Conservation (phyloP, 129 eudicot species). For the Flaveria ramosissima region DNA sequence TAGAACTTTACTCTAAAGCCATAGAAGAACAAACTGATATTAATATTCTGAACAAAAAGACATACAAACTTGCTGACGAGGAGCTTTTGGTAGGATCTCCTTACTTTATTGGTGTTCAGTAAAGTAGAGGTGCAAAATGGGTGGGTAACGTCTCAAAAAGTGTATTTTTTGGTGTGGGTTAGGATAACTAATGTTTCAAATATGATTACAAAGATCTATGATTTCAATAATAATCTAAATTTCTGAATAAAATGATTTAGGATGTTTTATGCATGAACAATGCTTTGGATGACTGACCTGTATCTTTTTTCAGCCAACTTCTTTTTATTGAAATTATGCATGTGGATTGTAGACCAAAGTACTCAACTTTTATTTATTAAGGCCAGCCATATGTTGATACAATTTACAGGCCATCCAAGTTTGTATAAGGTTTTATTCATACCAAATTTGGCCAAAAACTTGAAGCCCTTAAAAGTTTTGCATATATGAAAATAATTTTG, state of each 20-base stretch:
- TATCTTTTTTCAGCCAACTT: background rate
- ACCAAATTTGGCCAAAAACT: background rate
- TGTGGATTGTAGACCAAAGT: background rate
- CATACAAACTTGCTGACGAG: conserved; percentile 51
- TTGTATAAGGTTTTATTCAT: background rate
- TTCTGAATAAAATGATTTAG: background rate
- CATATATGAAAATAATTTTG: conserved; percentile 10
- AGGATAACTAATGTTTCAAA: background rate
- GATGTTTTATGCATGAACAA: conserved; percentile 8
- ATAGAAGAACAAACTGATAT: conserved; percentile 59
- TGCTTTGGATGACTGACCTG: too few relatives aligned
- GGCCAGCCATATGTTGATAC: background rate
- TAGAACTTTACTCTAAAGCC: conserved; percentile 54
- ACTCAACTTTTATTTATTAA: background rate
- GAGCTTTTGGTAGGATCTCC: conserved; percentile 71
- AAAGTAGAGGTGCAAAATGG: conserved; percentile 18
- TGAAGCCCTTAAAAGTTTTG: background rate
- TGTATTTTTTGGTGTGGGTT: background rate
- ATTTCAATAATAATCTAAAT: background rate
- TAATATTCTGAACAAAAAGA: conserved; percentile 47
- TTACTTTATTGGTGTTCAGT: conserved; percentile 3
- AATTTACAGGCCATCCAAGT: background rate
- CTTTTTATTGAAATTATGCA: background rate
- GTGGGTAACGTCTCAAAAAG: background rate
- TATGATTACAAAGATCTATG: background rate